Conservation (phyloP, 140 eudicot genomes). For the Flaveria floridana region DNA sequence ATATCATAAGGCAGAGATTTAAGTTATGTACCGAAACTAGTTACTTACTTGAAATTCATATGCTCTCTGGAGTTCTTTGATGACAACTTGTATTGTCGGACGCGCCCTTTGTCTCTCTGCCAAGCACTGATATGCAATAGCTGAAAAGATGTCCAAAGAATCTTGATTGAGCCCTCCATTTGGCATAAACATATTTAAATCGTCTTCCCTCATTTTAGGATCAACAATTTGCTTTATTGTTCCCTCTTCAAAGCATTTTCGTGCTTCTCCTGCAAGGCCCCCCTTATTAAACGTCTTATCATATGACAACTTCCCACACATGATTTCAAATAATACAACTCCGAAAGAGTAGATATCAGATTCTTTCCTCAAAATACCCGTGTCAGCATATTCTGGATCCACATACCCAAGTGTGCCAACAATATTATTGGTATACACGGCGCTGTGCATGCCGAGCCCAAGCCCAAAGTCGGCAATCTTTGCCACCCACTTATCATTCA, state of each 20-base stretch:
- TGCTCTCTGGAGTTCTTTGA: background rate
- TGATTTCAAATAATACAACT: background rate
- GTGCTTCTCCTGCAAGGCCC: background rate
- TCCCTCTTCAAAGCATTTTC: background rate
- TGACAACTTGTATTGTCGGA: background rate
- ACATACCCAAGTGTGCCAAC: background rate
- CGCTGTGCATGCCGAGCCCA: background rate
- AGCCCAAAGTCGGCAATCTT: background rate
- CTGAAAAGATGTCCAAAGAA: background rate
- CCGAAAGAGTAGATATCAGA: background rate
- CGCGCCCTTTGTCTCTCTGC: background rate
- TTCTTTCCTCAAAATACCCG: background rate
- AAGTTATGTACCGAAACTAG: background rate
- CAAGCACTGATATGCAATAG: background rate
- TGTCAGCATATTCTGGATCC: background rate
- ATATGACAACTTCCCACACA: background rate
- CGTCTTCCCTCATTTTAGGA: background rate
- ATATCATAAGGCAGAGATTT: background rate
- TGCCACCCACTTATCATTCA: background rate
- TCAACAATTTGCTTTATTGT: background rate
- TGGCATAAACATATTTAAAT: background rate
- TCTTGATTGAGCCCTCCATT: constrained; percentile 8
- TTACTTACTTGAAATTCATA: constrained; percentile 3
- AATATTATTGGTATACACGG: background rate
- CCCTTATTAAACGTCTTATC: background rate